Base-by-base conservation (phyloP, 306 rosid genomes). In the Prunus dulcis region DNA sequence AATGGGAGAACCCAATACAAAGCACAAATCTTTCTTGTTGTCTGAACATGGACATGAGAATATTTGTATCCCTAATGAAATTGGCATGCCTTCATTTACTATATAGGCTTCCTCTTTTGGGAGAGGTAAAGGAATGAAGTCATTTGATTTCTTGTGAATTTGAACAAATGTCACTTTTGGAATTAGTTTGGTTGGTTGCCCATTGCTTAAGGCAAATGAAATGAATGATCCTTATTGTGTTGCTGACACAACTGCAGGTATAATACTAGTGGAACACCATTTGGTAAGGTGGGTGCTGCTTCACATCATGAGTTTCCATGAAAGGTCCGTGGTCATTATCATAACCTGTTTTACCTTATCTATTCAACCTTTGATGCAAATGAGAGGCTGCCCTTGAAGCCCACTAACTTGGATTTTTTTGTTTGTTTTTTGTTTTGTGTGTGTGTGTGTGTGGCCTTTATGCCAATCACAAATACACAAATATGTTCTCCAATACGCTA, bases 251-350 rank as follows among this genome's bases (percentile, higher is more conserved):
- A 64, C 38, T 47, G 51, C 14, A 2, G 8, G 41, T 62, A 41
- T 27, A 50, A 76, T 19, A 20, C 45, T 25, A 32, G 74, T 53
- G 79, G 27, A 80, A 15, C 43, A 23, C 49, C 47, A 25, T 64
- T 73, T 53, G 74, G 80, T 4, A 69, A 46, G 61, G 64, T 51
- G 53, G 78, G 84, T 77, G 74, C 65, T 63, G 41, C 43, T 69
- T 80, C 81, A 62, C 71, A 73, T 76, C 84, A 76, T 71, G 53
- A 38, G 46, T 43, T 67, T 58, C 23, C 17, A 41, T 27, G 62
- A 72, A 51, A 25, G 56, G 46, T 75, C 14, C 3, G 8, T 55
- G 28, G 76, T 64, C 81, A 71, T 64, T 58, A 75, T 75, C 79
- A 65, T 41, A 51, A 19, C 61, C 55, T 13, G 27, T 25, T 68